Evolutionary conservation across 371 early-diverging fungal genomes (phyloP).

Genomic region (Globomyces sp.): DNA sequence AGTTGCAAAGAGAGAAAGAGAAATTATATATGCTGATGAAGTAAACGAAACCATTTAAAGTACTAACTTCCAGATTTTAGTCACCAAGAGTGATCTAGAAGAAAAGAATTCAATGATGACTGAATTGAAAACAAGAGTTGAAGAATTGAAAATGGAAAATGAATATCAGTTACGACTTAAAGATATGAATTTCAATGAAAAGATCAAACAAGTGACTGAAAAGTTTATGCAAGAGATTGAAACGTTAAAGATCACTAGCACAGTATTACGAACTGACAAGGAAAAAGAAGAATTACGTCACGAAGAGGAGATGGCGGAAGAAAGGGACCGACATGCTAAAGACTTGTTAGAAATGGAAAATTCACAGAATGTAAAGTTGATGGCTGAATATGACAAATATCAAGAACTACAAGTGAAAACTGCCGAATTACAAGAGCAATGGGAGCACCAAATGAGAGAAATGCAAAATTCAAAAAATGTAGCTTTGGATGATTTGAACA

Average conservation of each 20-base stretch:
- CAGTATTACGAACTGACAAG: constrained; percentile 53
- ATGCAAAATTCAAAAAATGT: constrained; percentile 43
- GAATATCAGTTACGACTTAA: constrained; percentile 55
- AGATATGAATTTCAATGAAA: constrained; percentile 56
- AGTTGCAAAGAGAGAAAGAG: constrained; percentile 41
- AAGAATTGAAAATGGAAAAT: constrained; percentile 60
- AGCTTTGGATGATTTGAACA: constrained; percentile 45
- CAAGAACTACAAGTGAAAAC: constrained; percentile 47
- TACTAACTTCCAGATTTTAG: constrained; percentile 38
- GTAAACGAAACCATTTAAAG: constrained; percentile 16
- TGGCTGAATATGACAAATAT: constrained; percentile 60
- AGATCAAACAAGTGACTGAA: constrained; percentile 54
- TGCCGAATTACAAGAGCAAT: constrained; percentile 44
- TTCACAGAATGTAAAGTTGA: constrained; percentile 46
- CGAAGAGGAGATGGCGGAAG: constrained; percentile 50
- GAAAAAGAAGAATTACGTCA: constrained; percentile 52
- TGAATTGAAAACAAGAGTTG: constrained; percentile 51
- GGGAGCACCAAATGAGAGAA: constrained; percentile 52
- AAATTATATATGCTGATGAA: constrained; percentile 48
- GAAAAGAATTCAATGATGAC: constrained; percentile 48
- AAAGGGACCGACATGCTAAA: constrained; percentile 43
- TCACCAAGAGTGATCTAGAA: constrained; percentile 55
- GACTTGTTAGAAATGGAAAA: constrained; percentile 52
- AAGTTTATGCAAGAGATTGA: constrained; percentile 58
- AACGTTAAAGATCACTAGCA: constrained; percentile 47